A percentile compares a stretch with the other conserved stretches of the same genome.
Conservation (phyloP, 2,329 filamentous ascomycete species). For the Curvularia verruculosa region DNA sequence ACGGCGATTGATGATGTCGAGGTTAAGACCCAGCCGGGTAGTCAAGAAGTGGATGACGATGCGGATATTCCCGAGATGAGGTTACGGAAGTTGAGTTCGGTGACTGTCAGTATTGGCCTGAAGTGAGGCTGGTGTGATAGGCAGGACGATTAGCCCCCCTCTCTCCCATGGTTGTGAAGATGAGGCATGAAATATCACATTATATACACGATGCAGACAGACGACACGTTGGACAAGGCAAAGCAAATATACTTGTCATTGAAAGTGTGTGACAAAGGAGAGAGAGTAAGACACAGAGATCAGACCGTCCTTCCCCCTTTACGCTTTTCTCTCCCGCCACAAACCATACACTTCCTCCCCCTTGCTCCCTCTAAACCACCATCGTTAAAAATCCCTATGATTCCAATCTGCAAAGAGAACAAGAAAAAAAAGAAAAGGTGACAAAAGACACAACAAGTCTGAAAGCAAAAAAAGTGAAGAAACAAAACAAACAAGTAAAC, state of each 20-base stretch:
- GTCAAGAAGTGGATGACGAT: slow-evolving; percentile 20
- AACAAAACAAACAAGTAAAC: slow-evolving; percentile 9
- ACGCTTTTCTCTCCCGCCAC: background rate
- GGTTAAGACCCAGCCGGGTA: slow-evolving; percentile 15
- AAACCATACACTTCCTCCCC: background rate
- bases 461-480: slow-evolving; percentile 21
- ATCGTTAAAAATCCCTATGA: background rate
- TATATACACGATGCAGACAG: background rate
- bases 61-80: slow-evolving; percentile 49
- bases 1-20: slow-evolving; percentile 72
- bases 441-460: background rate
- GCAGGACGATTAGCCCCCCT: no score
- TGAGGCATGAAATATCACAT: background rate
- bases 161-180: background rate
- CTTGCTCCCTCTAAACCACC: background rate
- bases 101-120: slow-evolving; percentile 43
- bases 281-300: background rate
- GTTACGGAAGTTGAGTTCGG: slow-evolving; percentile 44
- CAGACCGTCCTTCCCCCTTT: background rate
- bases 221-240: background rate
- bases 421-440: background rate
- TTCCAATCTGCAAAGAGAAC: background rate
- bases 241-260: slow-evolving; percentile 46
- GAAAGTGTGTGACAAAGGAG: slow-evolving; percentile 22
- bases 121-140: slow-evolving; percentile 14